A percentile compares a stretch with the other conserved stretches of the same genome.
Conservation (phyloP, 345 rosid species). For the Gossypium anomalum region DNA sequence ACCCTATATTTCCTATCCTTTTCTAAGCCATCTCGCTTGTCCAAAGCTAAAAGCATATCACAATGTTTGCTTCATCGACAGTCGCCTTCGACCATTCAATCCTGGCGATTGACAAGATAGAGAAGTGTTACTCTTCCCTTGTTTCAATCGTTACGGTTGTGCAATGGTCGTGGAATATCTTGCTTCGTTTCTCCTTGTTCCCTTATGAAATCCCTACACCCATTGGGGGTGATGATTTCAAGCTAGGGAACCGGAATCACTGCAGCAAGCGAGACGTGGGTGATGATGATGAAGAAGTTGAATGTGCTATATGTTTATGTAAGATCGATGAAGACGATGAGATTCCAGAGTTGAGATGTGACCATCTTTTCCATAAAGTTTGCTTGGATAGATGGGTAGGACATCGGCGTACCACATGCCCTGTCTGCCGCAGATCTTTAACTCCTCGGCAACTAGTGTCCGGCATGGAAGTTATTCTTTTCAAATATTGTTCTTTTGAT, state of each 20-base stretch:
- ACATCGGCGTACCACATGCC: constrained; percentile 23
- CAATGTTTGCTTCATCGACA: neutral
- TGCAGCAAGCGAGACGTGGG: neutral
- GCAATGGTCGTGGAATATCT: neutral
- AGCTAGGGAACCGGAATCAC: neutral
- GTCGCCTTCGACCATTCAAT: neutral
- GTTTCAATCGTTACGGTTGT: neutral
- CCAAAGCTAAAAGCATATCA: neutral
- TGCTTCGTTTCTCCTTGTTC: constrained; percentile 2
- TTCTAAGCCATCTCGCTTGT: neutral
- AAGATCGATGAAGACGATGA: constrained; percentile 26
- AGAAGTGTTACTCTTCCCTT: neutral
- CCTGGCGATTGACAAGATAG: neutral
- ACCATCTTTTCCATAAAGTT: constrained; percentile 36
- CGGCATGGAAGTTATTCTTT: constrained; percentile 12
- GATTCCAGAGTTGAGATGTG: constrained; percentile 26
- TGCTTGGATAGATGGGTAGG: constrained; percentile 36
- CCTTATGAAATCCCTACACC: neutral
- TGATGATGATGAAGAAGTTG: neutral
- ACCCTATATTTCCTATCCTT: neutral
- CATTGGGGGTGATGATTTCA: neutral
- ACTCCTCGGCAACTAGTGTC: neutral
- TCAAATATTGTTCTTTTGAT: constrained; percentile 11
- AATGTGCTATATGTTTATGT: constrained; percentile 29
- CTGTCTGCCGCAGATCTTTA: constrained; percentile 33